Percentiles rank a stretch among this genome's conserved stretches.
These are phyloP conservation scores for Amanita pseudoporphyria DNA, from an alignment of 768 basidiomycete genomes.

Conservation along the genomic window DNA sequence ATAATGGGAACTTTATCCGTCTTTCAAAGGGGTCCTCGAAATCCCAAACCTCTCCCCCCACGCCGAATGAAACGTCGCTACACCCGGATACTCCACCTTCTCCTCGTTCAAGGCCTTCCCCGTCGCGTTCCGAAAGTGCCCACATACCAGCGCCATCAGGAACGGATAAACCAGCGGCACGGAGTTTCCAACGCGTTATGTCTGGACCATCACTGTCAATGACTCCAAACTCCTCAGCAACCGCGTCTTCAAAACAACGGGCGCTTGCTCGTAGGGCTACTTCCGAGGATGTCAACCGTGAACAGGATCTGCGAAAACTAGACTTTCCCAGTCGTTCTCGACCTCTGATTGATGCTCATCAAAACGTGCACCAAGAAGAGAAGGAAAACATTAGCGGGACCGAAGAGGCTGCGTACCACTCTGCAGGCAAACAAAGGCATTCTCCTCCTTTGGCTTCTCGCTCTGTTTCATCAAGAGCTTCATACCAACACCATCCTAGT, in stretches of 20 bases:
- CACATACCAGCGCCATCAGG: constrained; percentile 29
- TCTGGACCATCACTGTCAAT: constrained; percentile 46
- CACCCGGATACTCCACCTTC: constrained; percentile 33
- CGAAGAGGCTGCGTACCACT: constrained; percentile 25
- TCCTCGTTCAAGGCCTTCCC: constrained; percentile 34
- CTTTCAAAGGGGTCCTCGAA: constrained; percentile 44
- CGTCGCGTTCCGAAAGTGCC: constrained; percentile 61
- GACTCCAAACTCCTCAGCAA: constrained; percentile 22
- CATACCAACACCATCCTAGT: constrained; percentile 12
- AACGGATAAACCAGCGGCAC: constrained; percentile 23
- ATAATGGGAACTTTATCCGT: constrained; percentile 45
- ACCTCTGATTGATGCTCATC: constrained; percentile 8
- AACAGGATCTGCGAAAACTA: constrained; percentile 1
- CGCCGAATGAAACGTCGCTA: constrained; percentile 30
- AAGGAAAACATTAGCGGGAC: constrained; percentile 39
- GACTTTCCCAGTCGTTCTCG: constrained; percentile 1
- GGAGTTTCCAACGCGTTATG: constrained; percentile 58
- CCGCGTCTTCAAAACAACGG: constrained; percentile 25
- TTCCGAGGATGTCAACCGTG: constrained; percentile 26
- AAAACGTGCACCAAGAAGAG: constrained; percentile 31
- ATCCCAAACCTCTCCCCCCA: constrained; percentile 35
- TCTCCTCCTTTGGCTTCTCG: constrained; percentile 27
- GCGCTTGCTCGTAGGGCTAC: constrained; percentile 30
- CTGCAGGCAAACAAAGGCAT: constrained; percentile 17
- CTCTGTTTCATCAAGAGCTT: constrained; percentile 17